Percentiles rank a stretch among this genome's conserved stretches.
phyloP scores from a whole-genome alignment of 805 yeast genomes.

The Zygoascus ofunaensis region DNA sequence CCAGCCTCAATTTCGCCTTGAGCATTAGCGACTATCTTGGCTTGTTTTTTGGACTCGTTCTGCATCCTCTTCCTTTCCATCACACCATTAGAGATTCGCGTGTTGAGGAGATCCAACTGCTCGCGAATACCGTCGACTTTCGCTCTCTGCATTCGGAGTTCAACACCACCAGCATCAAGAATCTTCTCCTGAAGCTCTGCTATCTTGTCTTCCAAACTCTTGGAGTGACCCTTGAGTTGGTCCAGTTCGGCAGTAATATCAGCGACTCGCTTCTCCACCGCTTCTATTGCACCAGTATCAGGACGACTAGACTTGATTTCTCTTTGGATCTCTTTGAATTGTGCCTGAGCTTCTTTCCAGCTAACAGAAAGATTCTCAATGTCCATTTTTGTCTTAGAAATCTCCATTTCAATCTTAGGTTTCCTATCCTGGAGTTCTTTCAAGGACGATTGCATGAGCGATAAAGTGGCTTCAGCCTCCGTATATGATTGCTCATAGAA shows the following conservation, averaged over 20 bases:
- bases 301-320: slow-evolving; percentile 19
- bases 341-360: slow-evolving; percentile 36
- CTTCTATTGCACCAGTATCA: slow-evolving; percentile 28
- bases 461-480: slow-evolving; percentile 34
- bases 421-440: slow-evolving; percentile 50
- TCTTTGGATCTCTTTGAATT: slow-evolving; percentile 30
- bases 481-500: slow-evolving; percentile 48
- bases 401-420: slow-evolving; percentile 58
- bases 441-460: slow-evolving; percentile 53
- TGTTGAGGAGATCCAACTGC: slow-evolving; percentile 49
- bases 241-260: slow-evolving; percentile 35
- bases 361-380: slow-evolving; percentile 52
- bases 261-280: slow-evolving; percentile 28
- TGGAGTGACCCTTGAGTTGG: slow-evolving; percentile 44
- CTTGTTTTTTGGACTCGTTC: slow-evolving; percentile 51
- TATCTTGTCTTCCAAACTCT: slow-evolving; percentile 48
- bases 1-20: slow-evolving; percentile 41
- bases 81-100: slow-evolving; percentile 49
- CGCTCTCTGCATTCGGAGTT: slow-evolving; percentile 66
- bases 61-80: slow-evolving; percentile 50
- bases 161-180: slow-evolving; percentile 86
- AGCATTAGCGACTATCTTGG: slow-evolving; percentile 39
- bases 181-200: slow-evolving; percentile 61
- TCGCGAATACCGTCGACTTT: slow-evolving; percentile 70
- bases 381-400: slow-evolving; percentile 54